A percentile compares a stretch with the other conserved stretches of the same genome.
These are phyloP conservation scores for Anthracocystis walkeri DNA, from an alignment of 1,284 basidiomycete species.

Conservation along the genomic window DNA sequence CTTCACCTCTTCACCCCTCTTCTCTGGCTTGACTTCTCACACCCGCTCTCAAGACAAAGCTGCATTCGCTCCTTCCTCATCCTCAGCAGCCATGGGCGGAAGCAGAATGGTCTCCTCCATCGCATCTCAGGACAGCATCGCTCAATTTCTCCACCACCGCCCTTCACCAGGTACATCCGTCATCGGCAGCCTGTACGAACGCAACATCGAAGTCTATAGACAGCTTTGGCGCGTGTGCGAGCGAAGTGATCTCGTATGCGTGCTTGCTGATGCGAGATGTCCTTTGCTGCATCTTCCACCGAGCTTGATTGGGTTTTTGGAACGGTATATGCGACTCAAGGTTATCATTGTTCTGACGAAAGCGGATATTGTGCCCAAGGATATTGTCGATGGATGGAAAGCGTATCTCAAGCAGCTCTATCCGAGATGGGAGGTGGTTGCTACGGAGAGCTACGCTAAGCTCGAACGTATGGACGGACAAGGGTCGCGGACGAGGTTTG, in stretches of 20 bases:
- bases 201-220: slow-evolving; percentile 59
- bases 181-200: slow-evolving; percentile 74
- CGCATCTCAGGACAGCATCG: slow-evolving; percentile 33
- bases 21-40: slow-evolving; percentile 34
- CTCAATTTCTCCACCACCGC: slow-evolving; percentile 25
- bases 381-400: slow-evolving; percentile 50
- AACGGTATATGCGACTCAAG: slow-evolving; percentile 71
- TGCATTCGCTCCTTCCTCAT: slow-evolving; percentile 20
- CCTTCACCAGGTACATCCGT: slow-evolving; percentile 72
- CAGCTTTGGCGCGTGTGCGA: slow-evolving; percentile 62
- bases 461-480: slow-evolving; percentile 53
- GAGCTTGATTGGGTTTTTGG: slow-evolving; percentile 72
- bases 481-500: slow-evolving; percentile 44
- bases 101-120: slow-evolving; percentile 41
- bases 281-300: slow-evolving; percentile 76
- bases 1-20: slow-evolving; percentile 50
- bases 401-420: slow-evolving; percentile 39
- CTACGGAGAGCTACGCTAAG: slow-evolving; percentile 53
- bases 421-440: slow-evolving; percentile 52
- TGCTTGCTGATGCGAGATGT: slow-evolving; percentile 87
- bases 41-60: slow-evolving; percentile 37
- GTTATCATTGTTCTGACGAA: slow-evolving; percentile 70
- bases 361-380: slow-evolving; percentile 50
- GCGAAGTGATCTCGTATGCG: slow-evolving; percentile 82
- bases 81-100: slow-evolving; percentile 27